These are phyloP conservation scores for Clonostachys byssicola DNA, from an alignment of 2,329 filamentous ascomycete species.

Conservation along the genomic window DNA sequence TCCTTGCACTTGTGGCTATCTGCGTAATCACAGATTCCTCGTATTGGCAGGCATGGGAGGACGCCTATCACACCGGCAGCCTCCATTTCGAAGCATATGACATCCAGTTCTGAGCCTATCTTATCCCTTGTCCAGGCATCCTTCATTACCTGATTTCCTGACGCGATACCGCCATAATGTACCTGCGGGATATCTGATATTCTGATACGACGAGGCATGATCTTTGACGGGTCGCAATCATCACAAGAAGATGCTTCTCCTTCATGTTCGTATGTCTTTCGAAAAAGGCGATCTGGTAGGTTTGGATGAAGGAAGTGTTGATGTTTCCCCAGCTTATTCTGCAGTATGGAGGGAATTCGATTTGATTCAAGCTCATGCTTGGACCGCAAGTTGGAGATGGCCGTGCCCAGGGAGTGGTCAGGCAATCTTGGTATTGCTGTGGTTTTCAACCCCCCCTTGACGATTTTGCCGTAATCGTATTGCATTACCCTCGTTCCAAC, in stretches of 20 bases:
- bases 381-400: background rate
- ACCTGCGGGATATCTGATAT: conserved; percentile 1
- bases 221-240: conserved; percentile 1
- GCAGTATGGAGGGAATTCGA: background rate
- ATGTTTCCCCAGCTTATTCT: background rate
- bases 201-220: background rate
- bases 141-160: conserved; percentile 26
- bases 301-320: conserved; percentile 3
- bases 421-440: background rate
- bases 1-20: conserved; percentile 29
- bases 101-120: conserved; percentile 5
- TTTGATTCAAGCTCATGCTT: background rate
- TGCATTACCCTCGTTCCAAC: conserved; percentile 12
- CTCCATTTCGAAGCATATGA: conserved; percentile 19
- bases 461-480: conserved; percentile 10
- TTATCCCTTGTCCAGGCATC: conserved; percentile 17
- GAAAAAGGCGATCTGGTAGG: conserved; percentile 5
- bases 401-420: conserved; percentile 3
- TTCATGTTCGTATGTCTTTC: background rate
- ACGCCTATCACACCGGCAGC: conserved; percentile 13
- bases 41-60: conserved; percentile 22
- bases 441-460: background rate
- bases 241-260: background rate
- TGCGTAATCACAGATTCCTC: conserved; percentile 30
- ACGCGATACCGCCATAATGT: conserved; percentile 14